Evolutionary conservation across 2,329 filamentous ascomycete genomes (phyloP), one percentile per base, ranked within the genome.

Genomic region (Neodidymelliopsis sp.): DNA sequence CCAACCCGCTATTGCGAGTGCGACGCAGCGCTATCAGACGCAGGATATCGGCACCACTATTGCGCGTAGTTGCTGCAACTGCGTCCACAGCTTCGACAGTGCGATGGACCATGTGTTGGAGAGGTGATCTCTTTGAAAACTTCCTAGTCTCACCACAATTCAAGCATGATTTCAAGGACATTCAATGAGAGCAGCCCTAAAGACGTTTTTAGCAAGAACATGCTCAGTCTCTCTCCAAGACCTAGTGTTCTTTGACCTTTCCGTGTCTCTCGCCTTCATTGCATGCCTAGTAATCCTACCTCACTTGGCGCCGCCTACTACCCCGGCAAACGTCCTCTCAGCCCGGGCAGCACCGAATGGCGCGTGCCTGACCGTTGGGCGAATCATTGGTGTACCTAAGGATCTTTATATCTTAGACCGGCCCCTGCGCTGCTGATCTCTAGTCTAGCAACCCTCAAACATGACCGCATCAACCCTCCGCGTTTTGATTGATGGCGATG

Each of bases 251-350:
- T 59, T 47, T 48, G 33, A 58, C 52, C 57, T 65, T 59, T 57
- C 56, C 54, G 46, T 57, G 56, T 60, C 52, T 49, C 36, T 53
- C n/a, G 58, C 29, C 38, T 30, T 44, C 52, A 34, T 53, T 63
- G 66, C 60, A 66, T 59, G 61, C 65, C 62, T 53, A 55, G 59
- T 31, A 53, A 49, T 64, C 60, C 60, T 43, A 60, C 61, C 47
- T 52, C 54, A 25, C 67, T 70, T 70, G 65, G 67, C 65, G 43
- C 42, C 36, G 53, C 36, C 49, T 55, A 43, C 36, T 13, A 35
- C 19, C 51, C 62, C 62, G 62, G 69, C 44, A 69, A 69, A 67
- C 62, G 46, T 62, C 64, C 52, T 64, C 66, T 64, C 51, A 61
- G 41, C 55, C 43, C 50, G 56, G 54, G 53, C 55, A 56, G 44